Base-by-base conservation (phyloP, 2,329 filamentous ascomycete genomes). In the Phyllosticta capitalensis region DNA sequence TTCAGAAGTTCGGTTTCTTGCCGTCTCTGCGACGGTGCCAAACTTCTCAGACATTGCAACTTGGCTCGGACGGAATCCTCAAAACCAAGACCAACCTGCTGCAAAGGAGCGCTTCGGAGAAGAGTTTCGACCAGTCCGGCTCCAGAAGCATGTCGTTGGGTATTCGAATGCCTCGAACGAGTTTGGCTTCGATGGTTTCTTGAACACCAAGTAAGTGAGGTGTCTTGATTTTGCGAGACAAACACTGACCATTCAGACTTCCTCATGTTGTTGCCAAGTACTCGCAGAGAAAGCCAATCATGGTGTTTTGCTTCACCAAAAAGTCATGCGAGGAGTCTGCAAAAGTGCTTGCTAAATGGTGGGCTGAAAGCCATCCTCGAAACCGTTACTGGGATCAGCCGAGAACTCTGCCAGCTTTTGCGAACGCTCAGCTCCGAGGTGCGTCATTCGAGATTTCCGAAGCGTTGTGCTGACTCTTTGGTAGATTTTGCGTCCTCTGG, bases 241-340 rank as follows among this genome's bases (percentile, higher is more conserved):
- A 38, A 30, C 60, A 49, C 14, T 26, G 26, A n/a, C 19, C 17
- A 51, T 33, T 67, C 19, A 88, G 86, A 64, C 76, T 95, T 4
- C 81, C 83, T 0, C 79, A 83, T 4, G 69, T 92, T 5, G 84
- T 95, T 48, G 71, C 77, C 5, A 85, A 82, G 57, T 86, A 90
- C 69, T 85, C 83, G 0, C 78, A 83, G 52, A 78, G 78, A 49
- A 94, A 94, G 67, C 89, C 90, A 0, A 86, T 90, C 19, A 87
- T 95, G 78, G 77, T 95, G 0, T 95, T 95, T 67, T 94, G 90
- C 67, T 86, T 86, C 63, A 94, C 89, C 0, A 78, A 89, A 38
- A 87, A 85, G 61, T 88, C 87, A 0, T 85, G 86, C 30, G 80
- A 85, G 52, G 76, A 72, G 9, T 92, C 89, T 1, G 88, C 90